Conservation (phyloP, 495 filamentous ascomycete species). For the Penicillium samsonianum region DNA sequence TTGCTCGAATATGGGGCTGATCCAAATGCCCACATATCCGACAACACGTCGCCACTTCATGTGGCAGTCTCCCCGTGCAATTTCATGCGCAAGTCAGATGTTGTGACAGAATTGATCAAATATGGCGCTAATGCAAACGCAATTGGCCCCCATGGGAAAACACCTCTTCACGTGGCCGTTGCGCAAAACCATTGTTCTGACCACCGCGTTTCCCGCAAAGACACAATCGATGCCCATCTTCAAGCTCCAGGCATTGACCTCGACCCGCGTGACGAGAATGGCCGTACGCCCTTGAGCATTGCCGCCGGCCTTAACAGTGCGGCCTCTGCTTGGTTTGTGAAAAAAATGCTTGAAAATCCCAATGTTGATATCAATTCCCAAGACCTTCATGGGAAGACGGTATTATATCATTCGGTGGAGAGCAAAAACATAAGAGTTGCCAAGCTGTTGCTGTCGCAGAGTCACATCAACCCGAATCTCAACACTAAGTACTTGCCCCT, state of each 20-base stretch:
- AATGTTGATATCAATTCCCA: not conserved
- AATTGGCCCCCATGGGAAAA: not conserved
- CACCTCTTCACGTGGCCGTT: not conserved
- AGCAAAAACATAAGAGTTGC: not conserved
- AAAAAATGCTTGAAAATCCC: not conserved
- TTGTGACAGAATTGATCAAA: not conserved
- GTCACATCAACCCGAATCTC: no score
- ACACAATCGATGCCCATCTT: not conserved
- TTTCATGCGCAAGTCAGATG: no score
- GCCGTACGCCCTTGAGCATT: not conserved
- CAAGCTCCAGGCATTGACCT: not conserved
- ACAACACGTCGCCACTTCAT: not conserved
- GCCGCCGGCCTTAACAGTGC: not conserved
- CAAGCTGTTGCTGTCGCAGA: not conserved
- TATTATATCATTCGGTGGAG: not conserved
- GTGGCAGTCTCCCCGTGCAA: not conserved
- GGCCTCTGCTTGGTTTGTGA: not conserved
- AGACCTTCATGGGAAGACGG: not conserved
- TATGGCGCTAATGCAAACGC: not conserved
- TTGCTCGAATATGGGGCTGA: not conserved
- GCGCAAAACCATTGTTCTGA: not conserved
- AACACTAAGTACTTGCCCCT: no score
- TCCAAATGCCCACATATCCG: not conserved
- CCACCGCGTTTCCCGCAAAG: not conserved
- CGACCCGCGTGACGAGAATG: not conserved